Evolutionary conservation across 2,329 filamentous ascomycete species (phyloP).

Genomic region (Botryotinia narcissicola): DNA sequence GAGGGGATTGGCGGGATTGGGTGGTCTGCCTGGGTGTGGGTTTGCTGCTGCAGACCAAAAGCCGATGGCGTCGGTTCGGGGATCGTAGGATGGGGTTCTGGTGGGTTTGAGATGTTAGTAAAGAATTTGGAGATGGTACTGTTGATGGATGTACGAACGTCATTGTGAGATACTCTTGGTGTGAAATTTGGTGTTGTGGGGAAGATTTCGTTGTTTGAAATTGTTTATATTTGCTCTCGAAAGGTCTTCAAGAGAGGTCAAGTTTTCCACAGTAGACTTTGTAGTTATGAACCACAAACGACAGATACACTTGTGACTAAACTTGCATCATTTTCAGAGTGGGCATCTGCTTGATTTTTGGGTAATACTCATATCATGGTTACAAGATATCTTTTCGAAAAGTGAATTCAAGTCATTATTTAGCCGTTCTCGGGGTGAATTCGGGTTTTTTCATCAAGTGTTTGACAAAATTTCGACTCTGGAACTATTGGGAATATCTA

Average conservation of each 20-base stretch:
- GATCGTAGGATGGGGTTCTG: neutral
- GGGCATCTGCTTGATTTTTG: neutral
- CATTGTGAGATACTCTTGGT: neutral
- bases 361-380: neutral
- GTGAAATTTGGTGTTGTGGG: neutral
- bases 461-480: neutral
- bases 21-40: fast-evolving
- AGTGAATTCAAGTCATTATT: neutral
- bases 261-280: fast-evolving
- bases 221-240: neutral
- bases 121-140: neutral
- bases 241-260: neutral
- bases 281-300: neutral
- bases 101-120: neutral
- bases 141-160: neutral
- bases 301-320: neutral
- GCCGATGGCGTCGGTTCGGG: neutral
- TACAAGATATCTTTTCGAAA: neutral
- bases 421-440: neutral
- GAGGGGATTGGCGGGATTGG: too few species aligned
- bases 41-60: neutral
- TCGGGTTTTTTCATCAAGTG: too few species aligned
- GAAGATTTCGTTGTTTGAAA: neutral
- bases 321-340: too few species aligned
- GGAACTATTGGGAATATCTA: fast-evolving